Conservation (phyloP, 768 basidiomycete genomes). For the Tubosaeta sp. region DNA sequence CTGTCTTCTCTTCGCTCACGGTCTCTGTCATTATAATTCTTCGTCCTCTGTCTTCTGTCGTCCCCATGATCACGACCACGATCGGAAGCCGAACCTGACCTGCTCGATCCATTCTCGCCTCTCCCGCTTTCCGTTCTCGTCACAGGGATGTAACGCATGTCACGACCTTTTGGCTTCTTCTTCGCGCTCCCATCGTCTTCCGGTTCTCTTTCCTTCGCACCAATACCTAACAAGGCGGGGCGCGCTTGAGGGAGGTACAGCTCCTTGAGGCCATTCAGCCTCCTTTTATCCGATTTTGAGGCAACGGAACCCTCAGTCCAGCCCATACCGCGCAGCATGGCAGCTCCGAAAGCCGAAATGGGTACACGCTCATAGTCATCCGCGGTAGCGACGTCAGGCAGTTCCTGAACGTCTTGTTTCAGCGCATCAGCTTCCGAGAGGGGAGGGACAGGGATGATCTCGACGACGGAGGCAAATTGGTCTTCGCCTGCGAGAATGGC, state of each 20-base stretch:
- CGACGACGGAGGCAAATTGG: slow-evolving; percentile 41
- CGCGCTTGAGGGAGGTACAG: slow-evolving; percentile 80
- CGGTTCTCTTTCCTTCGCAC: slow-evolving; percentile 82
- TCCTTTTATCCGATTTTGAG: slow-evolving; percentile 49
- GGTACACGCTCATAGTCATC: slow-evolving; percentile 91
- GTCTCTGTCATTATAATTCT: slow-evolving; percentile 7
- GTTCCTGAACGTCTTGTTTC: slow-evolving; percentile 73
- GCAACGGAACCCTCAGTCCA: slow-evolving; percentile 85
- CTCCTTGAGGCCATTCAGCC: slow-evolving; percentile 54
- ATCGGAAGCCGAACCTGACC: slow-evolving; percentile 38
- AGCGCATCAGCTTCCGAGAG: slow-evolving; percentile 80
- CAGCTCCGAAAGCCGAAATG: slow-evolving; percentile 88
- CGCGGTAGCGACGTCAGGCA: slow-evolving; percentile 71
- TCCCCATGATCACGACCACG: slow-evolving; percentile 10
- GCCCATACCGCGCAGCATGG: slow-evolving; percentile 93
- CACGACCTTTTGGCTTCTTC: slow-evolving; percentile 45
- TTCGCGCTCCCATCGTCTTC: slow-evolving; percentile 65
- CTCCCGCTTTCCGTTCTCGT: slow-evolving; percentile 59
- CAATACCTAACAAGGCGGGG: slow-evolving; percentile 86
- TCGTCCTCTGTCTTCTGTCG: slow-evolving; percentile 6
- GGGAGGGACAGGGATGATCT: slow-evolving; percentile 57
- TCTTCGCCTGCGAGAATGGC: slow-evolving; percentile 62
- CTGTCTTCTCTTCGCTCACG: slow-evolving; percentile 16
- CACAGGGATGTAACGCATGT: slow-evolving; percentile 81
- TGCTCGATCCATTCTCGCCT: slow-evolving; percentile 26